A percentile compares a stretch with the other conserved stretches of the same genome.
Evolutionary conservation across 1,139 yeast genomes (phyloP).

Genomic region (Nematodospora anomalae): DNA sequence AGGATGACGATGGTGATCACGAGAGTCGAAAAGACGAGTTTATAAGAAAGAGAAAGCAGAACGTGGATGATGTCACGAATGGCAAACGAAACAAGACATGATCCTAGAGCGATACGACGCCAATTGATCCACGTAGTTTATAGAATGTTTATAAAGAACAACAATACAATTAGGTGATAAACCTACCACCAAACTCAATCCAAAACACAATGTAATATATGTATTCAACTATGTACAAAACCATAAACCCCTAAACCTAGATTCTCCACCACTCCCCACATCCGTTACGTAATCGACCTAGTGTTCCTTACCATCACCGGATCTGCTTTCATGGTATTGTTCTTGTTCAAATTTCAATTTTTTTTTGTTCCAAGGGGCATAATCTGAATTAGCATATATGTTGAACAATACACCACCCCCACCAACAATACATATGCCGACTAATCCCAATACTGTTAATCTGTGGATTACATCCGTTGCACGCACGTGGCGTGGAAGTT

Average conservation of each 20-base stretch:
- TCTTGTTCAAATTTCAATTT: conserved; percentile 40
- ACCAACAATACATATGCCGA: conserved; percentile 57
- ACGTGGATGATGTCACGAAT: conserved; percentile 3
- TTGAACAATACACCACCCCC: conserved; percentile 63
- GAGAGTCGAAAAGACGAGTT: conserved; percentile 5
- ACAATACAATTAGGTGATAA: too few relatives aligned
- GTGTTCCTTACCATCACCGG: conserved; percentile 10
- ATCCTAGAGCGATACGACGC: too few relatives aligned
- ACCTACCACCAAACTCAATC: too few relatives aligned
- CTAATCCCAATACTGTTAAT: conserved; percentile 71
- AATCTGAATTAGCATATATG: conserved; percentile 57
- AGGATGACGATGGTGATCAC: conserved; percentile 11
- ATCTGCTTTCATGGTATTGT: conserved; percentile 30
- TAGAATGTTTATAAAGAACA: too few relatives aligned
- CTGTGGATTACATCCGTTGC: conserved; percentile 84
- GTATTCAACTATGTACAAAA: conserved; percentile 4
- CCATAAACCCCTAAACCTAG: too few relatives aligned
- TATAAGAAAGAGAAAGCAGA: conserved; percentile 10
- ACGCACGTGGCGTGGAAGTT: conserved; percentile 47
- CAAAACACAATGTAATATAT: too few relatives aligned
- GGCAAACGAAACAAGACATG: conserved; percentile 5
- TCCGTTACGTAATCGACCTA: not conserved
- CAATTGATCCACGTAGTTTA: too few relatives aligned
- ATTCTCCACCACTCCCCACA: too few relatives aligned
- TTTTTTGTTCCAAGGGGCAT: conserved; percentile 41